Evolutionary conservation across 139 green algal genomes (phyloP).

Genomic region (Monoraphidium neglectum): DNA sequence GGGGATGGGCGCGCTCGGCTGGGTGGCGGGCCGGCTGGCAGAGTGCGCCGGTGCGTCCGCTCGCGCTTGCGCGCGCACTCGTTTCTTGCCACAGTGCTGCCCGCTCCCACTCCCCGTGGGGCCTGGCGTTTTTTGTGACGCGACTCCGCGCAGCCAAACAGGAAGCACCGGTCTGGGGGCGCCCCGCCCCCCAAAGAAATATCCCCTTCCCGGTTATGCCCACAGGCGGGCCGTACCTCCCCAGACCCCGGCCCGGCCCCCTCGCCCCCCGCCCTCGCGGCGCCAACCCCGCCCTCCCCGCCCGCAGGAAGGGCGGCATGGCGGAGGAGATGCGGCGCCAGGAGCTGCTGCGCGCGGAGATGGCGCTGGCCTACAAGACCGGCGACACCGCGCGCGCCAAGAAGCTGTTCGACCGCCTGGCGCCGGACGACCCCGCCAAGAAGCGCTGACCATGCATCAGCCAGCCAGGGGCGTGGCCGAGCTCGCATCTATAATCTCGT

Average conservation of each 20-base stretch:
- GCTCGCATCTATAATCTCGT: too few species aligned
- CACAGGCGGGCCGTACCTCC: neutral
- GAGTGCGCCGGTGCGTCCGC: too few species aligned
- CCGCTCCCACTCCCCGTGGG: too few species aligned
- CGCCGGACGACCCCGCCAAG: slow-evolving; percentile 63
- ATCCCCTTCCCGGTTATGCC: too few species aligned
- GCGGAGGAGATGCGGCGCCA: slow-evolving; percentile 24
- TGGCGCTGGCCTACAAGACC: slow-evolving; percentile 83
- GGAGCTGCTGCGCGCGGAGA: slow-evolving; percentile 79
- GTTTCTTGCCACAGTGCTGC: too few species aligned
- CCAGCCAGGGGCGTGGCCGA: too few species aligned
- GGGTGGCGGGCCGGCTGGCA: too few species aligned
- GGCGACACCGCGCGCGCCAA: slow-evolving; percentile 65
- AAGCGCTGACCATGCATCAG: too few species aligned
- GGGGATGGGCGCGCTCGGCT: too few species aligned
- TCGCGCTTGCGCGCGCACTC: too few species aligned
- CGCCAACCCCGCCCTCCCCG: neutral
- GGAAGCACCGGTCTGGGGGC: neutral
- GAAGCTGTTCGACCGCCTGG: slow-evolving; percentile 53
- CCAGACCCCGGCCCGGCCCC: neutral
- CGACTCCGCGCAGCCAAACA: neutral
- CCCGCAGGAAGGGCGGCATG: neutral
- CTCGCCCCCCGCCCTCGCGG: neutral
- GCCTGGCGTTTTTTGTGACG: too few species aligned
- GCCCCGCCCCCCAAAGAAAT: too few species aligned